These are phyloP conservation scores for Edaphochlamys debaryana DNA, from an alignment of 139 green algal species.

Conservation along the genomic window DNA sequence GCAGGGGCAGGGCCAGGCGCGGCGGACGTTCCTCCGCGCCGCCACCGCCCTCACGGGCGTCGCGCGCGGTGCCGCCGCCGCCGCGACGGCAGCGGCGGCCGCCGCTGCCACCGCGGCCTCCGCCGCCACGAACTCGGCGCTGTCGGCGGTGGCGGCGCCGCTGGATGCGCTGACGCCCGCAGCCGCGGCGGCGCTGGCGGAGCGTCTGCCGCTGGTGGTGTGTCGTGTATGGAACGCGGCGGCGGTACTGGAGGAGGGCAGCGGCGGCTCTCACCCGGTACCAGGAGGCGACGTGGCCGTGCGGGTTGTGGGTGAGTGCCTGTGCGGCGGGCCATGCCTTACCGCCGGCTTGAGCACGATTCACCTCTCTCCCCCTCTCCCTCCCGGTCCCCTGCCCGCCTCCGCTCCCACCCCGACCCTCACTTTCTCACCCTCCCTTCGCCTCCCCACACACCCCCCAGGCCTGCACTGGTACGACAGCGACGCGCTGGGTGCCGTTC, in stretches of 20 bases:
- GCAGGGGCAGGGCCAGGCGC: background rate
- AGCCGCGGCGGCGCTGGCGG: conserved; percentile 1
- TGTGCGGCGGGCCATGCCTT: too few relatives aligned
- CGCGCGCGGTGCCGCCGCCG: conserved; percentile 24
- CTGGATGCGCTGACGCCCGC: conserved; percentile 34
- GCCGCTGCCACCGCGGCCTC: background rate
- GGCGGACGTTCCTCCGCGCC: conserved; percentile 17
- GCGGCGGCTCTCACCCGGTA: too few relatives aligned
- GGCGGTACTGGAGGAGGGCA: too few relatives aligned
- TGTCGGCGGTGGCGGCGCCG: background rate
- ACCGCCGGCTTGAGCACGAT: too few relatives aligned
- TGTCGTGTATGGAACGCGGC: conserved; percentile 21
- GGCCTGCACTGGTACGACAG: conserved; percentile 54
- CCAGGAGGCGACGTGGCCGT: conserved; percentile 9
- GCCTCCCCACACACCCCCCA: background rate
- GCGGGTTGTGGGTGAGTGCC: conserved; percentile 22
- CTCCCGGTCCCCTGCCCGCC: too few relatives aligned
- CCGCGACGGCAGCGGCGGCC: background rate
- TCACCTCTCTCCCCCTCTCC: too few relatives aligned
- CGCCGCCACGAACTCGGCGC: conserved; percentile 30
- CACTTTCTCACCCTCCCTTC: background rate
- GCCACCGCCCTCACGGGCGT: conserved; percentile 18
- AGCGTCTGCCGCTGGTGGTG: conserved; percentile 27
- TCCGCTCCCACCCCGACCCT: background rate
- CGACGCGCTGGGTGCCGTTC: conserved; percentile 59